Base-by-base conservation (phyloP, 2,329 filamentous ascomycete genomes). In the Fusarium lateritium region DNA sequence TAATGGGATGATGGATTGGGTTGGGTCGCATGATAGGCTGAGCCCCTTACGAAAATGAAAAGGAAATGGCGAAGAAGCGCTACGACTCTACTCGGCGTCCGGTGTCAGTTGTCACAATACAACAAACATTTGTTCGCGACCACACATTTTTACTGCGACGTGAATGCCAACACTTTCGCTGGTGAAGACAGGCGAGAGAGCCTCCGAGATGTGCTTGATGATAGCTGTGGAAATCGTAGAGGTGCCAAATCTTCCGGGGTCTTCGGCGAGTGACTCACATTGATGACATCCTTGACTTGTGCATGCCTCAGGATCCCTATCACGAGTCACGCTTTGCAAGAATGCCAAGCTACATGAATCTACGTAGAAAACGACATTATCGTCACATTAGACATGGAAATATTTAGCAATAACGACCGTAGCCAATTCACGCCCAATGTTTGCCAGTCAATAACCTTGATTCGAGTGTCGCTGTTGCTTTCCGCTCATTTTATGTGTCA, bases 31-130 rank as follows among this genome's bases (percentile, higher is more conserved):
- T 71, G 71, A 73, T 74, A 74, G 71, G 78, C 77, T 78, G 77
- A 79, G 79, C 75, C 71, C 66, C 71, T 73, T 76, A 69, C 54
- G 67, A 56, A 73, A 71, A 67, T 58, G 50, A 66, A 75, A 75
- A 74, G 69, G 64, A 67, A 57, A 68, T 69, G 76, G 77, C 76
- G 73, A 81, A 73, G 78, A 79, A 78, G 78, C 79, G 71, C 77
- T 73, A 75, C 74, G 77, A 71, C 78, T 74, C 76, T 71, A 76
- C 74, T 76, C 73, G 79, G 79, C 79, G 79, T 80, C 78, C 73
- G 79, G 79, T 80, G 79, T 80, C 78, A 74, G 79, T 79, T 75
- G 75, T 80, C 77, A 63, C 57, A 81, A 81, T 80, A 78, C 69
- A 79, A 79, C 71, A 77, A 69, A 75, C 71, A 77, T 76, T 76